Percentiles rank a stretch among this genome's conserved stretches.
phyloP scores from a whole-genome alignment of 2,329 filamentous ascomycete genomes.

The Ophiostoma sp. region DNA sequence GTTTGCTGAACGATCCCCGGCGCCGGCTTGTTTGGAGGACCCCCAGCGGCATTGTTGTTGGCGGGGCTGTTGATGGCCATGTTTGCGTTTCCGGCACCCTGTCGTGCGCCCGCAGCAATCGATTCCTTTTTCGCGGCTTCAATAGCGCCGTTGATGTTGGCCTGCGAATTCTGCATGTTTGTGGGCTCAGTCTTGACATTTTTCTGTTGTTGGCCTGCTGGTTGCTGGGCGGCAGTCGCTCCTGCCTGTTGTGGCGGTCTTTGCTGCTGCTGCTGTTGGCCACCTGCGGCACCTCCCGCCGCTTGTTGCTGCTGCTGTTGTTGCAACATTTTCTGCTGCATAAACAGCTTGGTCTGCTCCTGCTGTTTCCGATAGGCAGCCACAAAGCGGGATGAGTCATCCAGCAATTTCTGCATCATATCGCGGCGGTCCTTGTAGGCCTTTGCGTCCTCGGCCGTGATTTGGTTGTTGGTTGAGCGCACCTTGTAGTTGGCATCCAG shows the following conservation, averaged over 20 bases:
- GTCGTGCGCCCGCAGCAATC: slow-evolving; percentile 34
- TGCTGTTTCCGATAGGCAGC: slow-evolving; percentile 51
- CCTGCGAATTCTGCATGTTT: slow-evolving; percentile 38
- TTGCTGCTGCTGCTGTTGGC: slow-evolving; percentile 18
- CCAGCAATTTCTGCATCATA: slow-evolving; percentile 46
- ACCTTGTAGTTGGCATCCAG: slow-evolving; percentile 48
- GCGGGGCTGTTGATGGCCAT: slow-evolving; percentile 22
- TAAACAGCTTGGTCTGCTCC: slow-evolving; percentile 30
- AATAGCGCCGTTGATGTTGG: slow-evolving; percentile 47
- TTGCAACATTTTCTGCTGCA: slow-evolving; percentile 32
- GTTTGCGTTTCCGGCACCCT: slow-evolving; percentile 29
- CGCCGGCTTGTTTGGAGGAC: slow-evolving; percentile 11
- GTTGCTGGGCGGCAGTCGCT: slow-evolving; percentile 15
- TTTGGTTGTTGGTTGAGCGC: slow-evolving; percentile 44
- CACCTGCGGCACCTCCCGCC: slow-evolving; percentile 29
- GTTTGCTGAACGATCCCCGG: slow-evolving; percentile 29
- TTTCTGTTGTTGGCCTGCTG: slow-evolving; percentile 26
- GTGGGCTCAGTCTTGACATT: slow-evolving; percentile 35
- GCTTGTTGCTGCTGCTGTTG: slow-evolving; percentile 30
- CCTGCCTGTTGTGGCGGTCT: slow-evolving; percentile 22
- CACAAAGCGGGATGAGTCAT: slow-evolving; percentile 51
- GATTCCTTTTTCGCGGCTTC: slow-evolving; percentile 50
- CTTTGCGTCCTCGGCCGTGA: slow-evolving; percentile 51
- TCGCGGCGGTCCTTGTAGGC: slow-evolving; percentile 48
- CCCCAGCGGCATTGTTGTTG: slow-evolving; percentile 9